These are phyloP conservation scores for Curvularia sp. DNA, from an alignment of 2,329 filamentous ascomycete genomes.

Conservation along the genomic window DNA sequence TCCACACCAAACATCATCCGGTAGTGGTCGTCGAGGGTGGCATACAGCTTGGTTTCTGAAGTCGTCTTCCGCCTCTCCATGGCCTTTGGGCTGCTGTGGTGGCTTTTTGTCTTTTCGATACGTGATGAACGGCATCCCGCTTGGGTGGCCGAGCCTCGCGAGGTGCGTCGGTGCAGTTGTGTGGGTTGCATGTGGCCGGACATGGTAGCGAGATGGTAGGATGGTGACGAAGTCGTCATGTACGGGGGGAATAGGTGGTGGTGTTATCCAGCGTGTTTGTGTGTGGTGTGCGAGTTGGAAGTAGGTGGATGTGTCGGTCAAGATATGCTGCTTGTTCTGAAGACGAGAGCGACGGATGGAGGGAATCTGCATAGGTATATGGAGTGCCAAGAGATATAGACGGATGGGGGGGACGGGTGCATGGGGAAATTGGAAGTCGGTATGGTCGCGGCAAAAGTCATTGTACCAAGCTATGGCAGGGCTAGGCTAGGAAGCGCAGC, in stretches of 20 bases:
- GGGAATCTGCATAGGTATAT: slow-evolving; percentile 48
- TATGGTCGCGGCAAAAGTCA: slow-evolving; percentile 44
- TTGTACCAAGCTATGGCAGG: slow-evolving; percentile 38
- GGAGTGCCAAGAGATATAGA: slow-evolving; percentile 48
- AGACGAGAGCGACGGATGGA: slow-evolving; percentile 13
- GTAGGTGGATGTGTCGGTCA: slow-evolving; percentile 27
- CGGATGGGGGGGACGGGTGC: slow-evolving; percentile 43
- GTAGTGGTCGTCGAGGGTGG: slow-evolving; percentile 51
- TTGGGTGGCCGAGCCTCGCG: slow-evolving; percentile 43
- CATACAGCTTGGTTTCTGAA: slow-evolving; percentile 47
- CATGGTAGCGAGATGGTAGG: slow-evolving; percentile 31
- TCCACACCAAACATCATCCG: slow-evolving; percentile 51
- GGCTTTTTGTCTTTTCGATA: slow-evolving; percentile 51
- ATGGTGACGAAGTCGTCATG: slow-evolving; percentile 21
- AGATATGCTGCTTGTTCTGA: slow-evolving; percentile 27
- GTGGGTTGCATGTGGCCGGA: slow-evolving; percentile 38
- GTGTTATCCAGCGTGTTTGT: slow-evolving; percentile 21
- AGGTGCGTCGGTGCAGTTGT: slow-evolving; percentile 40
- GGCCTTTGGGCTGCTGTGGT: slow-evolving; percentile 47
- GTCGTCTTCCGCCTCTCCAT: slow-evolving; percentile 51
- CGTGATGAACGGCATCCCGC: slow-evolving; percentile 41
- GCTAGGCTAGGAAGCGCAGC: slow-evolving; percentile 37
- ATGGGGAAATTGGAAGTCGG: slow-evolving; percentile 39
- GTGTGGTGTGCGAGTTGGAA: slow-evolving; percentile 4
- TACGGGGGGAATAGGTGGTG: slow-evolving; percentile 1